Evolutionary conservation across 2,329 filamentous ascomycete species (phyloP).

Genomic region (Pseudogymnoascus sp.): DNA sequence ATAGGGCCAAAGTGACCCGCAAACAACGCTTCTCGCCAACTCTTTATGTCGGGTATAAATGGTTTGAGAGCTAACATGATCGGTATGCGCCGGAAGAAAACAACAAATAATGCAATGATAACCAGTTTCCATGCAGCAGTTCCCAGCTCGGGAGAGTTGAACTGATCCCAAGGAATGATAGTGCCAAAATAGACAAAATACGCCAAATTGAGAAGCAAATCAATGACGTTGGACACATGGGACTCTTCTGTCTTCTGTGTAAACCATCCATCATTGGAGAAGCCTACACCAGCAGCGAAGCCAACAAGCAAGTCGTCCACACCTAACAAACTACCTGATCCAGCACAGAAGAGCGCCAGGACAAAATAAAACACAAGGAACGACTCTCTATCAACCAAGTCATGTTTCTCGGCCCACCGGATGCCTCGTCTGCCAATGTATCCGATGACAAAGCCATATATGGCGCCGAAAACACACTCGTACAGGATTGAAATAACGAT

Average conservation of each 20-base stretch:
- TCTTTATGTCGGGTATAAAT: conserved; percentile 92
- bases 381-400: conserved; percentile 90
- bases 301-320: conserved; percentile 91
- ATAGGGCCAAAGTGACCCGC: conserved; percentile 97
- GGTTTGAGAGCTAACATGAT: conserved; percentile 90
- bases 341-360: conserved; percentile 88
- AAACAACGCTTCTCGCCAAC: conserved; percentile 93
- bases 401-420: conserved; percentile 73
- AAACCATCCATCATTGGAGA: conserved; percentile 99
- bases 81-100: conserved; percentile 92
- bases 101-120: conserved; percentile 88
- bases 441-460: conserved; percentile 81
- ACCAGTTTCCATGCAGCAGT: conserved; percentile 81
- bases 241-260: conserved; percentile 96
- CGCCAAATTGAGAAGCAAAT: conserved; percentile 89
- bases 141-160: conserved; percentile 67
- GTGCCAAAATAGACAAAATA: conserved; percentile 98
- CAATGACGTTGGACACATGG: conserved; percentile 98
- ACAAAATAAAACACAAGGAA: conserved; percentile 99
- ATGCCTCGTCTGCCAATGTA: conserved; percentile 89
- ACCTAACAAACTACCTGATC: conserved; percentile 82
- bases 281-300: conserved; percentile 93
- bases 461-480: conserved; percentile 86
- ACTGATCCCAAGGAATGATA: conserved; percentile 93
- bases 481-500: conserved; percentile 85